These are phyloP conservation scores for Vigna reflexopilosa DNA, from an alignment of 306 rosid species.

Conservation along the genomic window DNA sequence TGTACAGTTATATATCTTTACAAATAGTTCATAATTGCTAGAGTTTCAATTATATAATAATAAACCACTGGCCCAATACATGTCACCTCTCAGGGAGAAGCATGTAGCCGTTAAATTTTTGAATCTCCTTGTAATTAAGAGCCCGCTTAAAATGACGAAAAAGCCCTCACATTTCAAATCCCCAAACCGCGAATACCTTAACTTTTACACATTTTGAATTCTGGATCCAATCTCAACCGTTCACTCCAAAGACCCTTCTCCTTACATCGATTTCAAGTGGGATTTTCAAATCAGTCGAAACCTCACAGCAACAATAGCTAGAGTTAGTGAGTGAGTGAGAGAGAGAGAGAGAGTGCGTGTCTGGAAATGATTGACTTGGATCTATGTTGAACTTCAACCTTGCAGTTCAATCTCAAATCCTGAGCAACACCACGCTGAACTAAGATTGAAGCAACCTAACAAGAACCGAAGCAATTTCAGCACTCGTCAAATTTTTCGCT, in stretches of 20 bases:
- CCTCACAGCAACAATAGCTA: background rate
- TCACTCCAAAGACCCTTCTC: slow-evolving; percentile 38
- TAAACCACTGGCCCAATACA: background rate
- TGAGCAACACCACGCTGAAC: slow-evolving; percentile 16
- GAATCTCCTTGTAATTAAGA: slow-evolving; percentile 45
- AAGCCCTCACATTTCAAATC: slow-evolving; percentile 66
- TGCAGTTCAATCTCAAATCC: slow-evolving; percentile 49
- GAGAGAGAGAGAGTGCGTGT: slow-evolving; percentile 21
- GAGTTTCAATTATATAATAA: no score
- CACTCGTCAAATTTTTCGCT: slow-evolving; percentile 50
- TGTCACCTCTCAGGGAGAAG: background rate
- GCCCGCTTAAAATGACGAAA: slow-evolving; percentile 52
- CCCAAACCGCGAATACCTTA: slow-evolving; percentile 63
- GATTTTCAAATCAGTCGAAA: slow-evolving; percentile 42
- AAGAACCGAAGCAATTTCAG: slow-evolving; percentile 45
- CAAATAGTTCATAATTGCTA: no score
- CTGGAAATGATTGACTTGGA: background rate
- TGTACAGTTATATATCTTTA: no score
- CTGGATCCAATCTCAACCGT: slow-evolving; percentile 72
- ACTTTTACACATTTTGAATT: slow-evolving; percentile 44
- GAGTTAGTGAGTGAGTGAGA: background rate
- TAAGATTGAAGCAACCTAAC: slow-evolving; percentile 9
- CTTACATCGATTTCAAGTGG: slow-evolving; percentile 25
- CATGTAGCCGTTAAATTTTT: slow-evolving; percentile 78
- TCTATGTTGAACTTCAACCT: slow-evolving; percentile 43